Conservation (phyloP, 202 grass and related monocot genomes). For the Cymbopogon flexuosus region DNA sequence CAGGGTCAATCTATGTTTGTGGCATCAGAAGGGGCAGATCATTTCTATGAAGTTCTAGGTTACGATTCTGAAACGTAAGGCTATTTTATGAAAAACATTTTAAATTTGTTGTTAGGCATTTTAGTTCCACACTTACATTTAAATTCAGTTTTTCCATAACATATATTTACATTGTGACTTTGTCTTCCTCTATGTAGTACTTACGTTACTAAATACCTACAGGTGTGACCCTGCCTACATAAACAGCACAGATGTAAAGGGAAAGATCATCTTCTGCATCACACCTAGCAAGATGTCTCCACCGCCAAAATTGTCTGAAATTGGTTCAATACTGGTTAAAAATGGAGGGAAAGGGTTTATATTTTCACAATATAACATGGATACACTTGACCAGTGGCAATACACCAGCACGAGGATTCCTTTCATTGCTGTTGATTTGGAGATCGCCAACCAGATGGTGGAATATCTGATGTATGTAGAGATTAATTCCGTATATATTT, state of each 20-base stretch:
- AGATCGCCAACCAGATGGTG: not conserved
- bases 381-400: no score
- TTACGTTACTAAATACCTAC: not conserved
- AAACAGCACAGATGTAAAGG: not conserved
- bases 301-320: not conserved
- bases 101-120: no score
- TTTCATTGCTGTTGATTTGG: slow-evolving; percentile 10
- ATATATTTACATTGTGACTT: not conserved
- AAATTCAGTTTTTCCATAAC: no score
- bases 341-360: slow-evolving; percentile 37
- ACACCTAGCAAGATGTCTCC: not conserved
- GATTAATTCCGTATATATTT: no score
- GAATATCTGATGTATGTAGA: no score
- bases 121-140: no score
- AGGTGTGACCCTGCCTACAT: not conserved
- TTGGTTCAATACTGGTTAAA: no score
- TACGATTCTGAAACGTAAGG: no score
- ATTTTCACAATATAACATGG: slow-evolving; percentile 26
- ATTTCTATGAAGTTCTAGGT: no score
- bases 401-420: not conserved
- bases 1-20: no score
- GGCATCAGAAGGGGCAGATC: no score
- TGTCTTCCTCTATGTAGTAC: not conserved
- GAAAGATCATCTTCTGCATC: slow-evolving; percentile 23
- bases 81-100: no score